Evolutionary conservation across 1,284 basidiomycete genomes (phyloP), one percentile per base, ranked within the genome.

Genomic region (Ganoderma lucidum): DNA sequence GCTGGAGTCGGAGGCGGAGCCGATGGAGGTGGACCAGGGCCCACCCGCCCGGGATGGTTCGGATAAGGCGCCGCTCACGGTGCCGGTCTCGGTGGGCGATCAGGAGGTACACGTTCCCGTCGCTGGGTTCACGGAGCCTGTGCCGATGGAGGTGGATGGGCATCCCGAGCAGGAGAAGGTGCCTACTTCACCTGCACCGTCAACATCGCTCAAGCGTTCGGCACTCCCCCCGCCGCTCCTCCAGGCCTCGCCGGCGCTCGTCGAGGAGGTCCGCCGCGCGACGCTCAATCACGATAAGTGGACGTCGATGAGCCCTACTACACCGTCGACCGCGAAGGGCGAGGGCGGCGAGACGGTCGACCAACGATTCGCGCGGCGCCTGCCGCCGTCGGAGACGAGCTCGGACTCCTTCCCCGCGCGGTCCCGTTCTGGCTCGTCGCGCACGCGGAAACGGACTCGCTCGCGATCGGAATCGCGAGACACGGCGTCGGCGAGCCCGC

Each of bases 31-130:
- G 15, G 80, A 80, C 41, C 65, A 72, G 15, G 73, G 68, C 53
- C 15, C 69, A 71, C 14, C 55, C 70, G 19, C 15, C 56, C 70
- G 39, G 37, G 17, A 15, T 61, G 63, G 42, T 65, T 65, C 19
- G 60, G 76, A 80, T 14, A 82, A 63, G n/a, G 60, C 64, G 45
- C 51, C 32, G n/a, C 60, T 76, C 62, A 77, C 73, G 37, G 67
- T 75, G 48, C 73, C 74, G 8, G 73, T 77, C 32, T 63, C 69
- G 39, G 82, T 91, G 83, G 90, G 77, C 8, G 65, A 70, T 17
- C 69, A 70, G 44, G 71, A 77, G 68, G 77, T 79, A 14, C 78
- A 79, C 58, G 75, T 79, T 0, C 77, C 76, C 23, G 76, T 79
- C 8, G 78, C 74, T 12, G 77, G 76, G 5, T 75, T 76, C 63